phyloP scores from a whole-genome alignment of 345 rosid species.

The Eucalyptus shirleyi region DNA sequence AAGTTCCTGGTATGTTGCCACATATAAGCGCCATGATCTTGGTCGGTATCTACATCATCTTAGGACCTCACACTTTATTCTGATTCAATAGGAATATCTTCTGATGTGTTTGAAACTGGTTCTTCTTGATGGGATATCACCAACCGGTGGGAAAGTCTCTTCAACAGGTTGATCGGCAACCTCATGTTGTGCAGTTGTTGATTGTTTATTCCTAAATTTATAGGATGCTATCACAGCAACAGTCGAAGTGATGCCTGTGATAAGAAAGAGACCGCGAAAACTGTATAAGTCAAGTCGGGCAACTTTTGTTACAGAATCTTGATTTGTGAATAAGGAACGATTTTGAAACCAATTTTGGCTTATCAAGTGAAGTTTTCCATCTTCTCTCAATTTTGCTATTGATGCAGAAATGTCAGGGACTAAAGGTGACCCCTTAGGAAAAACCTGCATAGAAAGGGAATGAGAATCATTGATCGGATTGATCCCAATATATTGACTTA shows the following conservation, averaged over 20 bases:
- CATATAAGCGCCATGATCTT: not conserved
- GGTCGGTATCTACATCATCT: not conserved
- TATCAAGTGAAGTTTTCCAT: conserved; percentile 1
- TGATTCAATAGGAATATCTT: not conserved
- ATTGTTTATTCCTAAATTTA: not conserved
- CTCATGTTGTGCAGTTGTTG: not conserved
- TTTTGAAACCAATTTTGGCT: not conserved
- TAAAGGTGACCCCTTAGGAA: conserved; percentile 12
- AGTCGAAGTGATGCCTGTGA: conserved; percentile 6
- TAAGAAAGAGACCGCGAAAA: conserved; percentile 15
- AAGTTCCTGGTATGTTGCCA: not conserved
- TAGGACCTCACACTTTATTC: not conserved
- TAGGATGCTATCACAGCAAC: not conserved
- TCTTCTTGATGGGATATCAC: not conserved
- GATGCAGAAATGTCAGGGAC: conserved; percentile 9
- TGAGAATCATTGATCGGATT: not conserved
- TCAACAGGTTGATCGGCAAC: not conserved
- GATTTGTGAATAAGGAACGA: not conserved
- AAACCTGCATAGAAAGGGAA: conserved; percentile 2
- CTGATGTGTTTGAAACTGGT: not conserved
- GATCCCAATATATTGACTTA: not conserved
- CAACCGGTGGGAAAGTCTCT: not conserved
- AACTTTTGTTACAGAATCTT: not conserved
- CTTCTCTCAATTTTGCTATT: conserved; percentile 11
- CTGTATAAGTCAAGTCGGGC: not conserved